These are phyloP conservation scores for Fusarium sp. DNA, from an alignment of 2,329 filamentous ascomycete species.

Conservation along the genomic window DNA sequence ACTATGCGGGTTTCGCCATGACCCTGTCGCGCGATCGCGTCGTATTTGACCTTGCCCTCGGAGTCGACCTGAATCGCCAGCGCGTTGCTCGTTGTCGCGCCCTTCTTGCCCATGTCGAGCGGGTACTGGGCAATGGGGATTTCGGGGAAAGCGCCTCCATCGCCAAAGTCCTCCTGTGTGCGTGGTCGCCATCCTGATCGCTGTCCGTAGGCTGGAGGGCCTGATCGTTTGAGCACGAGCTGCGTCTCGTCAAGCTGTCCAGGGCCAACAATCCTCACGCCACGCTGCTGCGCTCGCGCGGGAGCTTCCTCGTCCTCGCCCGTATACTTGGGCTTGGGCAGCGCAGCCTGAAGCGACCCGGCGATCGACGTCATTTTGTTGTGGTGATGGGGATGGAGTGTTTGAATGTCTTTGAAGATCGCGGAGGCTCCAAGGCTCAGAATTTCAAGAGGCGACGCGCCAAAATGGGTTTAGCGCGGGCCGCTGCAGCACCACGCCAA, in stretches of 20 bases:
- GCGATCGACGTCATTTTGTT: conserved; percentile 73
- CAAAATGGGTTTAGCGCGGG: conserved; percentile 47
- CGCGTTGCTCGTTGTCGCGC: conserved; percentile 80
- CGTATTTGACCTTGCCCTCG: conserved; percentile 95
- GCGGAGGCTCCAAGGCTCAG: conserved; percentile 40
- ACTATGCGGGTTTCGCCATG: conserved; percentile 87
- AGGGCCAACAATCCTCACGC: conserved; percentile 84
- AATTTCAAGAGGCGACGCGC: conserved; percentile 51
- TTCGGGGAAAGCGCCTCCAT: conserved; percentile 96
- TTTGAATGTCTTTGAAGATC: conserved; percentile 35
- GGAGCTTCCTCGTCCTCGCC: conserved; percentile 88
- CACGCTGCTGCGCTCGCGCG: conserved; percentile 77
- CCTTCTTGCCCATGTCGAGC: conserved; percentile 91
- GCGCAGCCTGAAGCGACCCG: conserved; percentile 79
- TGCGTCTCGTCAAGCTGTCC: conserved; percentile 87
- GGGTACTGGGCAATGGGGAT: conserved; percentile 95
- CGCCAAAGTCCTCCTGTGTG: conserved; percentile 89
- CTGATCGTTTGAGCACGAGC: conserved; percentile 83
- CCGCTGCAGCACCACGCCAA: conserved; percentile 13
- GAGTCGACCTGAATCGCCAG: conserved; percentile 92
- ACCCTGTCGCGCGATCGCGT: conserved; percentile 91
- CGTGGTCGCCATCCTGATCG: conserved; percentile 92
- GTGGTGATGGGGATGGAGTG: conserved; percentile 38
- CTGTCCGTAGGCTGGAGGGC: conserved; percentile 89
- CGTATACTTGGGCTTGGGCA: conserved; percentile 92